Percentiles rank a stretch among this genome's conserved stretches.
These are phyloP conservation scores for Penicillium palitans DNA, from an alignment of 2,329 filamentous ascomycete genomes.

Conservation along the genomic window DNA sequence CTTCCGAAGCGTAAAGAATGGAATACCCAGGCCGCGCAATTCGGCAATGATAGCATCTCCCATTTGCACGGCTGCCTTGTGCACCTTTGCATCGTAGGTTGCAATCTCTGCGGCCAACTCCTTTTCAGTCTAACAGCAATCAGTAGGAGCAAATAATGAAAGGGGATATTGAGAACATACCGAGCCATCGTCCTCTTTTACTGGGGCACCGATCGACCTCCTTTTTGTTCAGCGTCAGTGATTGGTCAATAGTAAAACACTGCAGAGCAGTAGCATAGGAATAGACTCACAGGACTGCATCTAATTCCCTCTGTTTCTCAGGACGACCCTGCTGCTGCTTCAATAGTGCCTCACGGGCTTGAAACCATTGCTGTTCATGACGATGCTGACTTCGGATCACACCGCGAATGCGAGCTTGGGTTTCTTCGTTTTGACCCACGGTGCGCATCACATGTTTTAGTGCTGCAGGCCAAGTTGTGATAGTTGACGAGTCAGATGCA, in stretches of 20 bases:
- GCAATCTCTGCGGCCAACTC: constrained; percentile 57
- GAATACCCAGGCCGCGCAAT: constrained; percentile 59
- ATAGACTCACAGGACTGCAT: constrained; percentile 54
- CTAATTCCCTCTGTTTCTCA: constrained; percentile 55
- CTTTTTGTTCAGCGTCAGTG: constrained; percentile 26
- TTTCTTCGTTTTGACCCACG: constrained; percentile 47
- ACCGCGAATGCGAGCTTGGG: constrained; percentile 51
- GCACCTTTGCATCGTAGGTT: constrained; percentile 63
- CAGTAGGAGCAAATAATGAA: neutral
- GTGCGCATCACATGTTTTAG: constrained; percentile 54
- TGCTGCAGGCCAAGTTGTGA: constrained; percentile 54
- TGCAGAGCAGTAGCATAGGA: neutral
- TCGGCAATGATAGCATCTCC: constrained; percentile 57
- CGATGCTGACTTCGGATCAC: constrained; percentile 64
- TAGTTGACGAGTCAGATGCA: constrained; percentile 45
- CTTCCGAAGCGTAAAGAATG: constrained; percentile 58
- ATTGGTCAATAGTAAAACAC: neutral
- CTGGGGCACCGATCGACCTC: constrained; percentile 48
- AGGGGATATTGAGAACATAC: constrained; percentile 25
- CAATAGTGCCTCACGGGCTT: constrained; percentile 53
- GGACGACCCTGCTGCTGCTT: constrained; percentile 53
- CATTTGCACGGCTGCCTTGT: constrained; percentile 61
- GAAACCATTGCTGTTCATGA: constrained; percentile 64
- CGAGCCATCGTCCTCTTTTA: constrained; percentile 30
- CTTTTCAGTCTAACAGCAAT: constrained; percentile 41